Conservation (phyloP, 371 early-diverging fungal species). For the Nematocida displodere region DNA sequence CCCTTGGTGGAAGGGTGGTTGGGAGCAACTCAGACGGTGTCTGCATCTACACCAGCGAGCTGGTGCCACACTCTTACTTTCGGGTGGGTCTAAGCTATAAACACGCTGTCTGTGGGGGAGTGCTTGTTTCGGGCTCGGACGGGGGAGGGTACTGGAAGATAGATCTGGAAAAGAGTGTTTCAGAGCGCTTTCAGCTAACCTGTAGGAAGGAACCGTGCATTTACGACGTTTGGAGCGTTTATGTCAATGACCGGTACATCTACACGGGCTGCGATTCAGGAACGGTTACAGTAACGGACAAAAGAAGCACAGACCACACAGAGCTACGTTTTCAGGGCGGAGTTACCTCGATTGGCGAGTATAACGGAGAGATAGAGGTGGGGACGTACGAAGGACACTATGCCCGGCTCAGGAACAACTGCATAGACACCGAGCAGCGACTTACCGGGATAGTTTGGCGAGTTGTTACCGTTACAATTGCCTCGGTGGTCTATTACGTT, state of each 20-base stretch:
- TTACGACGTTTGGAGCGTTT: constrained; percentile 16
- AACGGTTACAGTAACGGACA: not conserved
- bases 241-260: not conserved
- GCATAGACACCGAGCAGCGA: not conserved
- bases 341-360: constrained; percentile 7
- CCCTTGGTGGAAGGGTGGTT: not conserved
- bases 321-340: not conserved
- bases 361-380: constrained; percentile 7
- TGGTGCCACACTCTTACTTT: not conserved
- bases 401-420: not conserved
- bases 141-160: constrained; percentile 14
- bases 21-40: constrained; percentile 6
- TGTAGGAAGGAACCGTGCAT: constrained; percentile 1
- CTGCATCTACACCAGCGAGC: not conserved
- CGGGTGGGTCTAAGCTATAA: constrained; percentile 3
- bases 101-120: not conserved
- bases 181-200: not conserved
- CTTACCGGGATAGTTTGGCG: constrained; percentile 30
- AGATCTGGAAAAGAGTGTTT: constrained; percentile 1
- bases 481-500: not conserved
- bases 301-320: not conserved
- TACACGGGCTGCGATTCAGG: constrained; percentile 45
- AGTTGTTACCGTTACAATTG: not conserved
- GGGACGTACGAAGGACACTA: constrained; percentile 47
- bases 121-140: not conserved